These are phyloP conservation scores for Saraca asoca DNA, from an alignment of 331 rosid genomes.

Conservation along the genomic window DNA sequence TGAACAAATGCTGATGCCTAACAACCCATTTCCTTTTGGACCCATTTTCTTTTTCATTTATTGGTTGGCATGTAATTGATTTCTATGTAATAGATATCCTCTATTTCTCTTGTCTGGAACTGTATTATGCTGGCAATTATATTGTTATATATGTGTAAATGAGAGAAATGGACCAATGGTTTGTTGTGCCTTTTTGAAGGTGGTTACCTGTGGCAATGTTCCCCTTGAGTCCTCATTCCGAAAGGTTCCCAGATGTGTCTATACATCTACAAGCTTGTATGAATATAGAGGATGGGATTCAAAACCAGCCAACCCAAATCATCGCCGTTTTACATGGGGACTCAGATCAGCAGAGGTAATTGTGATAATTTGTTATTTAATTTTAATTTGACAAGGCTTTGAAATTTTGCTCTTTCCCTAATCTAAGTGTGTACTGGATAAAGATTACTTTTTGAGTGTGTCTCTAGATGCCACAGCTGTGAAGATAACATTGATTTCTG, in stretches of 20 bases:
- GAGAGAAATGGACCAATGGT: constrained; percentile 32
- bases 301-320: constrained; percentile 86
- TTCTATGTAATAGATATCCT: constrained; percentile 26
- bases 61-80: constrained; percentile 5
- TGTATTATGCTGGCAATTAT: neutral
- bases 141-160: constrained; percentile 29
- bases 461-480: no score
- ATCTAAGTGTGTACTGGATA: neutral
- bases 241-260: constrained; percentile 91
- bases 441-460: neutral
- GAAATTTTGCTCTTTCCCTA: constrained; percentile 1
- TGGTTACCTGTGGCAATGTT: constrained; percentile 96
- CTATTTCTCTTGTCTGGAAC: neutral
- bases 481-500: no score
- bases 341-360: constrained; percentile 90
- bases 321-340: constrained; percentile 96
- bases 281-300: constrained; percentile 99
- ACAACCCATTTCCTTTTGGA: neutral
- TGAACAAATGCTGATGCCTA: neutral
- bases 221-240: constrained; percentile 93
- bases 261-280: constrained; percentile 86
- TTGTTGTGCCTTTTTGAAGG: constrained; percentile 60
- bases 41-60: neutral
- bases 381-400: constrained; percentile 7
- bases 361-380: constrained; percentile 17